A percentile compares a stretch with the other conserved stretches of the same genome.
phyloP scores from a whole-genome alignment of 148 eudicot genomes.

The Cornus kousa region DNA sequence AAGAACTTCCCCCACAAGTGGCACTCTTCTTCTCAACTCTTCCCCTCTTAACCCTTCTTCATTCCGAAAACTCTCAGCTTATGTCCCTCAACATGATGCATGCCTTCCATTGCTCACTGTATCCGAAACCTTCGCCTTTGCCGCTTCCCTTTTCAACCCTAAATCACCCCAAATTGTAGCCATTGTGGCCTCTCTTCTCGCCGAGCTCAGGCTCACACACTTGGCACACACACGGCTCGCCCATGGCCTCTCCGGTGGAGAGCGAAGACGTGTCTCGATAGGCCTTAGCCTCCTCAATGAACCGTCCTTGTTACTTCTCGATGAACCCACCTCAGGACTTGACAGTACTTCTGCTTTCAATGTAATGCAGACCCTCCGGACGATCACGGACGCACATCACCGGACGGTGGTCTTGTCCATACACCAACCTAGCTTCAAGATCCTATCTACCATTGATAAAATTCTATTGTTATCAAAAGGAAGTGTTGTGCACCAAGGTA shows the following conservation, averaged over 20 bases:
- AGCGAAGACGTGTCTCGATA: conserved; percentile 77
- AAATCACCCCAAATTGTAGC: conserved; percentile 19
- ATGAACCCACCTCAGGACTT: conserved; percentile 93
- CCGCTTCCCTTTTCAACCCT: conserved; percentile 63
- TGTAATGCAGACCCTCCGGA: conserved; percentile 62
- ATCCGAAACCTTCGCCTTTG: conserved; percentile 68
- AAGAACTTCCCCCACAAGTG: conserved; percentile 52
- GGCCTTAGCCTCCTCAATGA: conserved; percentile 80
- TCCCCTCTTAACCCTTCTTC: conserved; percentile 48
- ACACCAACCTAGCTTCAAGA: conserved; percentile 91
- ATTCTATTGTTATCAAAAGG: conserved; percentile 76
- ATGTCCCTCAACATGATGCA: conserved; percentile 86
- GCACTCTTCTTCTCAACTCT: conserved; percentile 65
- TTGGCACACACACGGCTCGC: conserved; percentile 45
- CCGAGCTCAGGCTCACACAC: conserved; percentile 60
- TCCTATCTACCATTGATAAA: conserved; percentile 61
- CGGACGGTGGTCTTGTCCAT: conserved; percentile 72
- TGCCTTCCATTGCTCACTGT: conserved; percentile 70
- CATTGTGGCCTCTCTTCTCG: conserved; percentile 40
- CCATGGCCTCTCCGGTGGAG: conserved; percentile 71
- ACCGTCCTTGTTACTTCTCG: conserved; percentile 70
- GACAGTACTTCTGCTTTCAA: conserved; percentile 73
- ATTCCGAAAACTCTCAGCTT: conserved; percentile 67
- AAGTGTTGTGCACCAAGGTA: conserved; percentile 74
- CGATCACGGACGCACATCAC: conserved; percentile 40